These are phyloP conservation scores for Cicer judaicum DNA, from an alignment of 306 rosid species.

Conservation along the genomic window DNA sequence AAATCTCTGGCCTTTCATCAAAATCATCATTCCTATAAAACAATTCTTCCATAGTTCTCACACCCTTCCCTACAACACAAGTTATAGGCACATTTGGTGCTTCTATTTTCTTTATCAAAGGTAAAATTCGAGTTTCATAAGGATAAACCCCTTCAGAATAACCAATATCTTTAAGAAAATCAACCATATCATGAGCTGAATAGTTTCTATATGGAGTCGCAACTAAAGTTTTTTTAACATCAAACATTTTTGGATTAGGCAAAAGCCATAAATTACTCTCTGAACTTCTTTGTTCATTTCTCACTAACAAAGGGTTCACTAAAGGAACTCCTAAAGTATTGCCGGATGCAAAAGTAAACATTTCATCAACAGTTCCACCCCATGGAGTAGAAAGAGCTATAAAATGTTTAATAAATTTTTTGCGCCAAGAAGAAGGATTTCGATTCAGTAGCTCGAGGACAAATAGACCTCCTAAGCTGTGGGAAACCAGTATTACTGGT, in stretches of 20 bases:
- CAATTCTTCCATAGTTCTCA: constrained; percentile 70
- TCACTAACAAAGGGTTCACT: constrained; percentile 73
- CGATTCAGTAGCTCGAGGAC: constrained; percentile 72
- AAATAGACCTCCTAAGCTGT: constrained; percentile 83
- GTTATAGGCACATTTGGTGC: constrained; percentile 78
- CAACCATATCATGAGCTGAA: constrained; percentile 59
- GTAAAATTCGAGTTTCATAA: constrained; percentile 61
- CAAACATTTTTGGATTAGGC: constrained; percentile 74
- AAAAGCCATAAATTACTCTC: constrained; percentile 88
- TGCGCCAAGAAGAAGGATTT: constrained; percentile 69
- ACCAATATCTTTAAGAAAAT: constrained; percentile 76
- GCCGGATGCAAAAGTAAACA: constrained; percentile 88
- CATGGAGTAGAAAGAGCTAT: constrained; percentile 82
- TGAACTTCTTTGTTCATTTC: constrained; percentile 81
- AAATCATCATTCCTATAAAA: constrained; percentile 58
- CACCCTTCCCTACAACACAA: constrained; percentile 69
- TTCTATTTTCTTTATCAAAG: constrained; percentile 48
- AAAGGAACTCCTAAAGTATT: constrained; percentile 77
- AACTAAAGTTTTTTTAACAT: constrained; percentile 52
- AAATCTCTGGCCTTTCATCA: constrained; percentile 66
- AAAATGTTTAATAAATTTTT: constrained; percentile 66
- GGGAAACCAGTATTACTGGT: constrained; percentile 75
- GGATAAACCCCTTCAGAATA: constrained; percentile 68
- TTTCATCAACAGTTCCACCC: constrained; percentile 81
- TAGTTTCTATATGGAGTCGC: constrained; percentile 55